Base-by-base conservation (phyloP, 495 filamentous ascomycete genomes). In the Penicillium manginii region DNA sequence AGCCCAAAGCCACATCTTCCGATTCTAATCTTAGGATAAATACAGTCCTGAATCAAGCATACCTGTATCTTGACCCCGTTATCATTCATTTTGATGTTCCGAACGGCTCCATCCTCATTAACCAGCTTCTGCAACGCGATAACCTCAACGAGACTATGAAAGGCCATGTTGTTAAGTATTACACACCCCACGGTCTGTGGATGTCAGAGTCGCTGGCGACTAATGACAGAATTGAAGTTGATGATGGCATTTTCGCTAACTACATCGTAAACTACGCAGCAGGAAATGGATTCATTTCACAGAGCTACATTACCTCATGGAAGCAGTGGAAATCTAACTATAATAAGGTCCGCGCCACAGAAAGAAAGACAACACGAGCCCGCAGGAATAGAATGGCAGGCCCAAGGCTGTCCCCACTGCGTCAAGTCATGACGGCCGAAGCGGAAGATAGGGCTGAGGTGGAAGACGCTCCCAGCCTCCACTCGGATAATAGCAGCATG, bases 121-220 rank as follows among this genome's bases (percentile, higher is more conserved):
- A 33, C 2, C 6, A 14, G 8, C 50, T 14, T n/a, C 55, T n/a
- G n/a, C 37, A 51, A 9, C 60, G 64, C 9, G 57, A 50, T 0
- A 53, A 59, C 10, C 62, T 73, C 15, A 42, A 66, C 21, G 48
- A 47, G 1, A 69, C 49, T 12, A 55, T 61, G 11, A 53, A 50
- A 2, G 65, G 64, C 17, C 57, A 55, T 3, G 58, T 55, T 1
- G 59, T 49, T 48, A 74, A 68, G n/a, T 64, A 65, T 35, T 73
- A 73, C 33, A 68, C 57, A 6, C 51, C 51, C 14, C 70, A 72
- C 45, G 71, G 73, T 14, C 15, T 4, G 15, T 76, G 70, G 71
- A 14, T 35, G 9, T n/a, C 40, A 10, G 62, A 70, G 32, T 0
- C 7, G 3, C 11, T 11, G 4, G 50, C 61, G 9, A 2, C 18